phyloP scores from a whole-genome alignment of 306 rosid species.

The Cyamopsis tetragonoloba region DNA sequence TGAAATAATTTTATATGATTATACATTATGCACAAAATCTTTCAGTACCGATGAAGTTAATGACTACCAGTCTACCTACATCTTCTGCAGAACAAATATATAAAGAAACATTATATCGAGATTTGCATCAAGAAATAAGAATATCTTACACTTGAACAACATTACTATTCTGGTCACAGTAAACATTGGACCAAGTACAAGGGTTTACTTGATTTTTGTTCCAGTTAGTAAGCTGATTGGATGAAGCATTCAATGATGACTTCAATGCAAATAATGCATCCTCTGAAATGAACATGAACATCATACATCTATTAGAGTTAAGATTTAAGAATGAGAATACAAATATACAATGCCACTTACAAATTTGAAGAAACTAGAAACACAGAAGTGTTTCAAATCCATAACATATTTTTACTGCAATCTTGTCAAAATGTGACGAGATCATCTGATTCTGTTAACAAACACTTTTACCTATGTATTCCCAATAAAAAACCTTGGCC shows the following conservation, averaged over 20 bases:
- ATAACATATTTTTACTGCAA: not conserved
- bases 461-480: not conserved
- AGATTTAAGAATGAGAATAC: constrained; percentile 8
- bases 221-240: constrained; percentile 71
- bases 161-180: constrained; percentile 43
- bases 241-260: constrained; percentile 50
- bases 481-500: too few relatives aligned
- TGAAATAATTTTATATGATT: constrained; percentile 23
- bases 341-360: constrained; percentile 3
- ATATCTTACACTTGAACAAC: constrained; percentile 72
- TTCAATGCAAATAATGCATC: constrained; percentile 66
- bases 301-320: constrained; percentile 21
- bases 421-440: not conserved
- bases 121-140: constrained; percentile 11
- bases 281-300: constrained; percentile 48
- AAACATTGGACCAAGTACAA: constrained; percentile 86
- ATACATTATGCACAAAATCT: not conserved
- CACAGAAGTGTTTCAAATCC: not conserved
- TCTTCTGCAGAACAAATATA: constrained; percentile 10
- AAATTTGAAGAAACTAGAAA: constrained; percentile 10
- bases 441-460: not conserved
- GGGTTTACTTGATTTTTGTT: constrained; percentile 70
- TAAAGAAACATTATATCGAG: not conserved
- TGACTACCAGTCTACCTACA: not conserved
- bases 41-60: not conserved